Conservation (phyloP, 306 rosid species). For the Morella rubra region DNA sequence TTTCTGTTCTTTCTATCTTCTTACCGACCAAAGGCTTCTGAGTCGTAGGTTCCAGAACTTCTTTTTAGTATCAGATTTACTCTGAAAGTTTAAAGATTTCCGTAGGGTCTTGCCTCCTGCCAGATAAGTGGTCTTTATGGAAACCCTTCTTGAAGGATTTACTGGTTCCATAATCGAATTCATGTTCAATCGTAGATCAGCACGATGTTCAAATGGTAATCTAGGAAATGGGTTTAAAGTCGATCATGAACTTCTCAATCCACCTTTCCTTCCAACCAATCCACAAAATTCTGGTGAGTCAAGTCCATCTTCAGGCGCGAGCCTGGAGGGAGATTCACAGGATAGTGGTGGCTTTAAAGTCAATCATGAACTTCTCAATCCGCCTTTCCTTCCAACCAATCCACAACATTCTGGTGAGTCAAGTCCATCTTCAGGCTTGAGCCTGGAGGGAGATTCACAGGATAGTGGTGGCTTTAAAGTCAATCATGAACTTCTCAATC, state of each 20-base stretch:
- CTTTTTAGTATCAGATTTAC: background rate
- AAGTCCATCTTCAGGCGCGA: constrained; percentile 16
- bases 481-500: constrained; percentile 30
- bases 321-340: constrained; percentile 27
- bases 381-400: constrained; percentile 26
- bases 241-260: constrained; percentile 30
- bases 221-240: constrained; percentile 29
- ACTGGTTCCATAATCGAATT: constrained; percentile 37
- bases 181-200: constrained; percentile 36
- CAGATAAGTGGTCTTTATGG: constrained; percentile 33
- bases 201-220: constrained; percentile 29
- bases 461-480: constrained; percentile 22
- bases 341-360: constrained; percentile 22
- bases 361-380: constrained; percentile 30
- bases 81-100: too few relatives aligned
- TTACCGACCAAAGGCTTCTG: background rate
- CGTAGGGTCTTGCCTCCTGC: background rate
- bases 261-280: constrained; percentile 27
- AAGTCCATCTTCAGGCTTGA: constrained; percentile 17
- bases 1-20: too few relatives aligned
- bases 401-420: constrained; percentile 18
- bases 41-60: background rate
- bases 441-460: constrained; percentile 39
- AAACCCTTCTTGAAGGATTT: constrained; percentile 37
- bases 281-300: constrained; percentile 18